A percentile compares a stretch with the other conserved stretches of the same genome.
These are phyloP conservation scores for Microstegium vimineum DNA, from an alignment of 176 grass and related monocot species.

Conservation along the genomic window DNA sequence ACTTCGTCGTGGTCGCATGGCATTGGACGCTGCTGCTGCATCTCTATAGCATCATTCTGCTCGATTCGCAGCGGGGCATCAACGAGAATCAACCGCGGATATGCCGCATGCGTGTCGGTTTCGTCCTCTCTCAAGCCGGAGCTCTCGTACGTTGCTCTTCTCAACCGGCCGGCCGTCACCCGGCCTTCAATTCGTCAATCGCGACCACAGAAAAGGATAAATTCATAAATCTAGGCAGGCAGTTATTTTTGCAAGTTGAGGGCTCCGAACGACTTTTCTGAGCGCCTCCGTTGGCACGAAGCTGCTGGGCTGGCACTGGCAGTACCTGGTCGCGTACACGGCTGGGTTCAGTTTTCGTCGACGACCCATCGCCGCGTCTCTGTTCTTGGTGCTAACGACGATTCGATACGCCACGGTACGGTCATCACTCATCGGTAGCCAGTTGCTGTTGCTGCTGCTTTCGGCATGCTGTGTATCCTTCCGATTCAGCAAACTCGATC, in stretches of 20 bases:
- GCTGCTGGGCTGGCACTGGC: rapidly evolving
- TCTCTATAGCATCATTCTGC: neutral
- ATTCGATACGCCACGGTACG: too few relatives aligned
- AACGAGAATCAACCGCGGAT: neutral
- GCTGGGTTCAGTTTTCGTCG: neutral
- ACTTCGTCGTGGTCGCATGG: neutral
- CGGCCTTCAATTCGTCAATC: neutral
- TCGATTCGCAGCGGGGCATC: neutral
- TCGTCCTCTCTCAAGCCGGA: too few relatives aligned
- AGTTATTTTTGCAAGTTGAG: neutral
- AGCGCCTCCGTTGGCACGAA: neutral
- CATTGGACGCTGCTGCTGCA: neutral
- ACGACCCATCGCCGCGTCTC: too few relatives aligned
- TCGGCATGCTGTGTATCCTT: too few relatives aligned
- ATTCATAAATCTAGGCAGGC: neutral
- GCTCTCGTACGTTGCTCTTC: neutral
- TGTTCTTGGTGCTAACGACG: too few relatives aligned
- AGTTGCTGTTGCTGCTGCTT: too few relatives aligned
- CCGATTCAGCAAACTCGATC: too few relatives aligned
- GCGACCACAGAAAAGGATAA: neutral
- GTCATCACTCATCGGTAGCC: too few relatives aligned
- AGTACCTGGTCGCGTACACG: neutral
- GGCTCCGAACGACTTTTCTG: neutral
- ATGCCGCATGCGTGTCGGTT: too few relatives aligned
- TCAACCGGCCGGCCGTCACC: too few relatives aligned